phyloP scores from a whole-genome alignment of 2,329 filamentous ascomycete genomes.

The Pseudocercospora macadamiae region DNA sequence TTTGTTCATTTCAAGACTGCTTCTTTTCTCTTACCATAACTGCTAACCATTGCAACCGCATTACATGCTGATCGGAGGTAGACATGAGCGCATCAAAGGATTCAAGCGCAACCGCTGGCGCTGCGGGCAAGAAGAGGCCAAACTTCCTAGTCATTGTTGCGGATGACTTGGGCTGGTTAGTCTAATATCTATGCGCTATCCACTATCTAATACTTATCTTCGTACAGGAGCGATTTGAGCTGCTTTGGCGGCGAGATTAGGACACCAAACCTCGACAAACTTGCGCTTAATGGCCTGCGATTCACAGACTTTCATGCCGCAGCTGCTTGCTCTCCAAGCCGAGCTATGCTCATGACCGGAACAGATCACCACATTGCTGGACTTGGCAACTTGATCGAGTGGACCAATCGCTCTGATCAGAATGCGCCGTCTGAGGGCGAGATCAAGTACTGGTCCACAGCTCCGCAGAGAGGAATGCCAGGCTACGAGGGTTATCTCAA shows the following conservation, averaged over 20 bases:
- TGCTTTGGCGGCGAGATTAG: slow-evolving; percentile 64
- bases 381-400: slow-evolving; percentile 62
- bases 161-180: slow-evolving; percentile 35
- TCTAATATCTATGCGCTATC: no score
- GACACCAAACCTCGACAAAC: slow-evolving; percentile 61
- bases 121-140: slow-evolving; percentile 50
- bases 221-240: slow-evolving; percentile 59
- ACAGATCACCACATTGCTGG: slow-evolving; percentile 65
- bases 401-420: slow-evolving; percentile 58
- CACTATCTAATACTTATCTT: no score
- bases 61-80: slow-evolving; percentile 31
- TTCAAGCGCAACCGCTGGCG: slow-evolving; percentile 36
- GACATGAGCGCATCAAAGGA: slow-evolving; percentile 36
- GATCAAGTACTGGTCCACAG: slow-evolving; percentile 50
- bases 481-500: slow-evolving; percentile 69
- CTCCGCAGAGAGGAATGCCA: slow-evolving; percentile 60
- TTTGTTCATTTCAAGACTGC: neutral
- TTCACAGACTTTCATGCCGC: slow-evolving; percentile 69
- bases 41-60: neutral
- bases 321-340: slow-evolving; percentile 65
- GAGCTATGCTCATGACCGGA: slow-evolving; percentile 68
- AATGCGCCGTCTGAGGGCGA: slow-evolving; percentile 56
- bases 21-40: neutral
- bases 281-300: slow-evolving; percentile 53
- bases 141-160: slow-evolving; percentile 60